A percentile compares a stretch with the other conserved stretches of the same genome.
Evolutionary conservation across 352 stramenopile genomes (phyloP).

Genomic region (Pythium angustatum): DNA sequence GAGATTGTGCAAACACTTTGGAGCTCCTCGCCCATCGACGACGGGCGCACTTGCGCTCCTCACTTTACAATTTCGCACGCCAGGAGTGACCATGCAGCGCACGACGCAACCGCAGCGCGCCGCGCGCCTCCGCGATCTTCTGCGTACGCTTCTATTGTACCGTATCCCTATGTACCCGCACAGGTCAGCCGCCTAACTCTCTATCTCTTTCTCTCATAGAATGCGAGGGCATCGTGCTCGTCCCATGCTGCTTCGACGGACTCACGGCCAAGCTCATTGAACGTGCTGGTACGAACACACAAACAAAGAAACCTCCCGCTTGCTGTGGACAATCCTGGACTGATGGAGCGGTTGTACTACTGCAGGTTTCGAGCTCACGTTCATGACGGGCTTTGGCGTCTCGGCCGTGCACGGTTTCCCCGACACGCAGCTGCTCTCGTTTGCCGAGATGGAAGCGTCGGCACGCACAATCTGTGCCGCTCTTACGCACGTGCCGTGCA

Average conservation of each 20-base stretch:
- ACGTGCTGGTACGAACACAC: constrained; percentile 40
- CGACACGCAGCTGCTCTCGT: constrained; percentile 84
- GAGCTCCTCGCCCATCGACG: neutral
- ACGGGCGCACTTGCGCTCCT: neutral
- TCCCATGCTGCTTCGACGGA: constrained; percentile 93
- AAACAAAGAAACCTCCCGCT: no score
- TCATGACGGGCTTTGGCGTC: constrained; percentile 94
- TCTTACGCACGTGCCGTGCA: constrained; percentile 52
- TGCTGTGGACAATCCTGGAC: no score
- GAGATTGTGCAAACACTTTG: constrained; percentile 22
- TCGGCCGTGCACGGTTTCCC: constrained; percentile 85
- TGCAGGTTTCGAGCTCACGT: constrained; percentile 85
- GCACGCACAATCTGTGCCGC: constrained; percentile 47
- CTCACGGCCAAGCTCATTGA: constrained; percentile 89
- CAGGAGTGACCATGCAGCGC: constrained; percentile 19
- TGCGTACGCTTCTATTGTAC: constrained; percentile 29
- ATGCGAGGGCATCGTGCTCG: constrained; percentile 64
- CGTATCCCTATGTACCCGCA: no score
- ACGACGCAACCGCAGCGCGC: constrained; percentile 50
- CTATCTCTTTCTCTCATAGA: constrained; percentile 21
- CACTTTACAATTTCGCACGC: neutral
- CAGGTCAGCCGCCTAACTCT: neutral
- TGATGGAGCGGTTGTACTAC: no score
- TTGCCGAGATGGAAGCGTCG: constrained; percentile 56
- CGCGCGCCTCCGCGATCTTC: constrained; percentile 47